Evolutionary conservation across 352 stramenopile species (phyloP), one percentile per base, ranked within the genome.

Genomic region (Phytophthora litchii): DNA sequence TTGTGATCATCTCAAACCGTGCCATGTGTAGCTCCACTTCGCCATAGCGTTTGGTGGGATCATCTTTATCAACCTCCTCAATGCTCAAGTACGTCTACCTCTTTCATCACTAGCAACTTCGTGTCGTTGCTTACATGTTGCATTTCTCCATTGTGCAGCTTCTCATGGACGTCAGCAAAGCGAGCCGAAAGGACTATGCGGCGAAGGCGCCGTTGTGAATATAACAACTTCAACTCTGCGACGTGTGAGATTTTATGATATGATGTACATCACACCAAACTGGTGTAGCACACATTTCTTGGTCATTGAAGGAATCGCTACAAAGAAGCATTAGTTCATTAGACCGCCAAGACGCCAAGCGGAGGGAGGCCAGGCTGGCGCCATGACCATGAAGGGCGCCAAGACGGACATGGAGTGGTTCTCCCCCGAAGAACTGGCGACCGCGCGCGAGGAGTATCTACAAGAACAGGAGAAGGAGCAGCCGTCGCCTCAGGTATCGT

Each of bases 41-140:
- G 67, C 19, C 40, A 92, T 88, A 72, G 83, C 83, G n/a, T 90
- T 92, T 51, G 52, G 70, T 3, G 83, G 83, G 41, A 92, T 91
- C 40, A 38, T 92, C 19, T 82, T 92, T 50, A 89, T 92, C 52
- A 86, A 91, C 47, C 16, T 80, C 25, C 67, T 90, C 6, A 92
- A 92, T 45, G 36, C 45, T 12, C 74, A 89, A 49, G 81, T 91
- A 41, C 29, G 58, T 63, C 6, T 19, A 19, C 1, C 8, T 3
- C 19, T 13, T 29, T 21, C 17, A 21, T 49, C 1, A 38, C 4
- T 14, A n/a, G 0, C 10, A 41, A 3, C n/a, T n/a, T 27, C n/a
- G 19, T 46, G 4, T 20, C 34, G 12, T 20, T 46, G 17, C 27
- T 68, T 19, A 44, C 11, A 41, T 23, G 0, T 53, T 25, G 32